phyloP scores from a whole-genome alignment of 345 rosid species.

The Limnanthes douglasii region DNA sequence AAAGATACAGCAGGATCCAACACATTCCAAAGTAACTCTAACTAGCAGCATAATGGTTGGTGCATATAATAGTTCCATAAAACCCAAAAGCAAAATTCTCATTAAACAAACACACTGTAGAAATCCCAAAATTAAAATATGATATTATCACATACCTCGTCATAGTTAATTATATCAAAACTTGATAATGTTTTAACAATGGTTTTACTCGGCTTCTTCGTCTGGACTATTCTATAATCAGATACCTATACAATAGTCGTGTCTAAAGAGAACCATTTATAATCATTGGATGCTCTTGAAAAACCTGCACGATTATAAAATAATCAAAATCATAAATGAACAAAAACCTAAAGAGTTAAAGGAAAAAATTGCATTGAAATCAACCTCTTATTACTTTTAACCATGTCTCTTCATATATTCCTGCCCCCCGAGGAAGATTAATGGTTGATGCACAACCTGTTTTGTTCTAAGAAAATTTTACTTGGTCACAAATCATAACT shows the following conservation, averaged over 20 bases:
- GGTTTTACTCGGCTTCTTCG: slow-evolving; percentile 53
- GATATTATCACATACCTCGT: slow-evolving; percentile 30
- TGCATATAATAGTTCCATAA: too few relatives aligned
- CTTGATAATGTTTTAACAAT: slow-evolving; percentile 35
- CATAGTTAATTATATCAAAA: slow-evolving; percentile 45
- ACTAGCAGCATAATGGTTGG: too few relatives aligned
- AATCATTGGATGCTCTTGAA: slow-evolving; percentile 39
- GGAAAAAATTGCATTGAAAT: background rate
- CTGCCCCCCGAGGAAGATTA: slow-evolving; percentile 46
- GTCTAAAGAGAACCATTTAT: slow-evolving; percentile 60
- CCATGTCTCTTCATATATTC: slow-evolving; percentile 40
- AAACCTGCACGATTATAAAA: slow-evolving; percentile 28
- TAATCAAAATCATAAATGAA: slow-evolving; percentile 1
- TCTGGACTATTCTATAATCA: slow-evolving; percentile 40
- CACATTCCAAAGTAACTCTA: too few relatives aligned
- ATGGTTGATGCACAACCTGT: slow-evolving; percentile 12
- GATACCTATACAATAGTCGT: slow-evolving; percentile 23
- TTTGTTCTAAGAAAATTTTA: slow-evolving; percentile 26
- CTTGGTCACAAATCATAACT: slow-evolving; percentile 38
- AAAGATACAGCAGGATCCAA: too few relatives aligned
- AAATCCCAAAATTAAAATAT: background rate
- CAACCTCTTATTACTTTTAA: slow-evolving; percentile 50
- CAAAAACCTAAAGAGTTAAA: background rate
- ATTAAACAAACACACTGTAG: too few relatives aligned
- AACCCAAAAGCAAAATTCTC: too few relatives aligned